A percentile compares a stretch with the other conserved stretches of the same genome.
Evolutionary conservation across 192 early-diverging fungal genomes (phyloP).

Genomic region (Backusella liffmaniae): DNA sequence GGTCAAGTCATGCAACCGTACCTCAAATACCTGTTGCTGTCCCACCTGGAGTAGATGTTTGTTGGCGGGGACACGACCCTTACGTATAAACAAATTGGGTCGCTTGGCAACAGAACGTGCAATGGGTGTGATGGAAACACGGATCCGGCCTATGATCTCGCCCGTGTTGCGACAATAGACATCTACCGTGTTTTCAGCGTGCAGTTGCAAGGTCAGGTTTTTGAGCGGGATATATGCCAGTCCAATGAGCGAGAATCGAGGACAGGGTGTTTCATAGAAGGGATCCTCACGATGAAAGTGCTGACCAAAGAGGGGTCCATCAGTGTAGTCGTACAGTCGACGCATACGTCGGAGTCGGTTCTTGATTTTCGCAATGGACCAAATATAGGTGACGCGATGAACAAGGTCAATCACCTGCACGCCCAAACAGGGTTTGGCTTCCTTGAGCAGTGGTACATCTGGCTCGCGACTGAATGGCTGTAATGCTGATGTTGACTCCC

Average conservation of each 20-base stretch:
- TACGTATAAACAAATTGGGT: constrained; percentile 18
- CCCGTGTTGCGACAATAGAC: constrained; percentile 46
- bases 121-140: constrained; percentile 43
- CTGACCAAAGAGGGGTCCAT: constrained; percentile 49
- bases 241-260: constrained; percentile 52
- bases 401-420: constrained; percentile 54
- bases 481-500: constrained; percentile 44
- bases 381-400: constrained; percentile 51
- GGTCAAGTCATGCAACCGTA: constrained; percentile 51
- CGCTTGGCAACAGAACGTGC: constrained; percentile 18
- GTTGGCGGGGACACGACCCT: not conserved
- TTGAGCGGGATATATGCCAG: constrained; percentile 40
- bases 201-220: constrained; percentile 42
- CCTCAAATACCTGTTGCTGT: constrained; percentile 56
- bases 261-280: constrained; percentile 54
- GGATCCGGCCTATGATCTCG: constrained; percentile 34
- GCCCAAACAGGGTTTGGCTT: constrained; percentile 49
- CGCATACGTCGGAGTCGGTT: constrained; percentile 69
- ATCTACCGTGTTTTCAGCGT: constrained; percentile 38
- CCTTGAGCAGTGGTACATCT: not conserved
- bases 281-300: constrained; percentile 58
- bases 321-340: constrained; percentile 54
- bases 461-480: constrained; percentile 5
- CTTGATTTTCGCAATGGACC: constrained; percentile 62
- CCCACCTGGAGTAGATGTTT: constrained; percentile 33